Evolutionary conservation across 768 basidiomycete genomes (phyloP), one percentile per base, ranked within the genome.

Genomic region (Pleurotus cornucopiae): DNA sequence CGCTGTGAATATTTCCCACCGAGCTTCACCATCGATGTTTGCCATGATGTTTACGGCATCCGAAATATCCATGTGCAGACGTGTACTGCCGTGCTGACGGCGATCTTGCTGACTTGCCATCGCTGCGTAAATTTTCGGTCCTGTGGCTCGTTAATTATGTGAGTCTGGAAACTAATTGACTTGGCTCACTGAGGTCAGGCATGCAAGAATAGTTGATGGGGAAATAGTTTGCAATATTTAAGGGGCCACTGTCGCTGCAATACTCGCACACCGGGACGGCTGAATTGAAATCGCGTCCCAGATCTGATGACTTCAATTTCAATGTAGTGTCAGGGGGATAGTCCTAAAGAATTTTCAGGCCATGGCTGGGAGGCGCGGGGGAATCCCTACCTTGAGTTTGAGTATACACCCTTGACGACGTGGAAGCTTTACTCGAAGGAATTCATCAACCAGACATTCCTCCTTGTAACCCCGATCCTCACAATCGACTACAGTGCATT

Each of bases 91-190:
- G 59, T 80, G 76, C 59, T 80, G 82, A 3, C 78, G 79, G 38
- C 69, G 62, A 3, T 64, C 61, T 61, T 85, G 80, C 37, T 69
- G 71, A 3, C 79, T 82, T 14, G 76, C 77, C 67, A 84, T 81
- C 0, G 86, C 86, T 59, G 83, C 86, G 65, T 89, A 89, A 81
- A 87, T 79, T 67, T 88, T 89, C 1, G 87, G 87, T 5, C 85
- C 85, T 77, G 25, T 23, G 66, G 56, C 61, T 30, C 6, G 26
- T 30, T 30, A 61, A 64, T 13, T 63, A 38, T 13, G 41, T 51
- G n/a, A 54, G 49, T 34, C 18, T 11, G 26, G 12, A n/a, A 13
- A 62, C 53, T 30, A 60, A 49, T 41, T 45, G 40, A 23, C 5
- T 16, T n/a, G 46, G 18, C 57, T 47, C 61, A 82, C 81, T 76